Percentiles rank a stretch among this genome's conserved stretches.
phyloP scores from a whole-genome alignment of 768 basidiomycete genomes.

The Boletellus emodensis region DNA sequence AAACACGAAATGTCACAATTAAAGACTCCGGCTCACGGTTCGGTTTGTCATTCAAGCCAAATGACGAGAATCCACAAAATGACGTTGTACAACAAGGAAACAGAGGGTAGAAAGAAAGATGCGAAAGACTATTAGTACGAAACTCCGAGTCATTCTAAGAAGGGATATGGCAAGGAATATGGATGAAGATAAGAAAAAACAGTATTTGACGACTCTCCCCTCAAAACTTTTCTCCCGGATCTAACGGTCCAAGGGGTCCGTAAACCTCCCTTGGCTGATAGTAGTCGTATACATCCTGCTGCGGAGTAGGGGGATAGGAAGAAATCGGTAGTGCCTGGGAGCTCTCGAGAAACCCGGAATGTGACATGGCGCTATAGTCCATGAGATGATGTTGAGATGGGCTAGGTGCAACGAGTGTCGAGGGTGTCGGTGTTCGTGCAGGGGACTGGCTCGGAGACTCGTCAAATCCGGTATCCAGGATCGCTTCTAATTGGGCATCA shows the following conservation, averaged over 20 bases:
- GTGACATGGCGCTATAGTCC: conserved; percentile 54
- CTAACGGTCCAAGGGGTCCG: conserved; percentile 56
- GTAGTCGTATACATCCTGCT: conserved; percentile 35
- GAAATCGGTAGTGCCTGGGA: conserved; percentile 29
- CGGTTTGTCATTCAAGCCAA: conserved; percentile 4
- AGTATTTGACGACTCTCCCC: conserved; percentile 18
- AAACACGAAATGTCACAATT: no score
- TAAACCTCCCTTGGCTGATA: conserved; percentile 37
- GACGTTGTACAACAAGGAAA: neutral
- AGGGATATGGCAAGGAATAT: conserved; percentile 8
- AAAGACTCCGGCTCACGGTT: no score
- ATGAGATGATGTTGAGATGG: conserved; percentile 27
- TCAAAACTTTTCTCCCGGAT: conserved; percentile 54
- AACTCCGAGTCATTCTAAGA: neutral
- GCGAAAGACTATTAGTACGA: conserved; percentile 3
- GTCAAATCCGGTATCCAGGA: conserved; percentile 90
- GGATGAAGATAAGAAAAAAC: conserved; percentile 26
- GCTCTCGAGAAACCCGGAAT: conserved; percentile 39
- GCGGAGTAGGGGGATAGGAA: conserved; percentile 27
- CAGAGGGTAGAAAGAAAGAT: neutral
- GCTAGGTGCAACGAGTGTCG: conserved; percentile 41
- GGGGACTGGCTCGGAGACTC: conserved; percentile 51
- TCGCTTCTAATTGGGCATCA: conserved; percentile 79
- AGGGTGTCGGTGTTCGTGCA: conserved; percentile 25
- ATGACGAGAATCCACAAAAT: conserved; percentile 1